Evolutionary conservation across 495 filamentous ascomycete species (phyloP), one percentile per base, ranked within the genome.

Genomic region (Hyaloscypha hepaticicola): DNA sequence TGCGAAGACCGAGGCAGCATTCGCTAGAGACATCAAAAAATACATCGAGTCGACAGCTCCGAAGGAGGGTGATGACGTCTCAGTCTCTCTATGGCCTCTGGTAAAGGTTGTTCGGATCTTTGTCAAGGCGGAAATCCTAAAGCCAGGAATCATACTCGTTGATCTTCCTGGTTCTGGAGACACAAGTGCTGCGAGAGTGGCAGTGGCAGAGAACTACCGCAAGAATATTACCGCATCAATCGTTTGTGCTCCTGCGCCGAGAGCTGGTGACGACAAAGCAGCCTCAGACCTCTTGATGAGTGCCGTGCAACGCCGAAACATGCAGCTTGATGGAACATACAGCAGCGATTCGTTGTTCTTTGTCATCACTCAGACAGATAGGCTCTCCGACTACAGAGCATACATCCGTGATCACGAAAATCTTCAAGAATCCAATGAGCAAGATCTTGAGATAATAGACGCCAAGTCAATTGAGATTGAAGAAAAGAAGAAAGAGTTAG

Each of bases 101-200:
- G 85, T 91, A 52, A 85, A 85, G 55, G 83, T 87, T 16, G 86
- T 92, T 38, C 77, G 76, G 57, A 73, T 90, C n/a, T 88, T 83
- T 60, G 75, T 81, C 29, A 88, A 84, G 69, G 75, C 85, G 3
- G 55, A 75, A 4, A 82, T 81, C 3, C 74, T 91, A 7, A 75
- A 79, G 9, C 84, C 84, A 16, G 88, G 88, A 5, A 80, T 85
- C 3, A 80, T 86, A 6, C 76, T 92, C 19, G 87, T 90, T 16
- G 88, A 91, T 71, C 67, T 90, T 56, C 88, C 88, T 6, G 85
- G 85, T 61, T 77, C 83, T 9, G 81, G 84, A 51, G 86, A 90
- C 68, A 81, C 83, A 0, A 92, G 90, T 72, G 78, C 82, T 1
- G 89, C 87, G 33, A 78, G 89, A 49, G 80, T 80, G 5, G 82